phyloP scores from a whole-genome alignment of 257 asterid species.

The Paulownia fortunei region DNA sequence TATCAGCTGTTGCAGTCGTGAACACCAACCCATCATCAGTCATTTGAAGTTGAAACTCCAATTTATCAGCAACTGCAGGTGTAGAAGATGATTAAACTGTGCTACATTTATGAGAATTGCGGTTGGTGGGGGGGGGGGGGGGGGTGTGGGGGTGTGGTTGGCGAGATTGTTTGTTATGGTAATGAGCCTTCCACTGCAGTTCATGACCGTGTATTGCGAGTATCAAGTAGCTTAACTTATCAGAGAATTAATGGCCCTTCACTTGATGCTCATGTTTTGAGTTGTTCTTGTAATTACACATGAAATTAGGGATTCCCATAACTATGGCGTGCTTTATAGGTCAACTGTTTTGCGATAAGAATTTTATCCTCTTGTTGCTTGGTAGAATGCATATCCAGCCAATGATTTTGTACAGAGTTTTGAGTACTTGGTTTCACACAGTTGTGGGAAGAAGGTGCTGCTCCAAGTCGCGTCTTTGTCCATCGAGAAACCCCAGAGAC shows the following conservation, averaged over 20 bases:
- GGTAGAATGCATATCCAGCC: conserved; percentile 13
- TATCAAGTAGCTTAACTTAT: no score
- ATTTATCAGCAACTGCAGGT: conserved; percentile 12
- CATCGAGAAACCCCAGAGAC: background rate
- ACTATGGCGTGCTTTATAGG: conserved; percentile 6
- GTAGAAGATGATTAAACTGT: conserved; percentile 1
- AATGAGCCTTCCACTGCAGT: no score
- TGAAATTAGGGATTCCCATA: conserved; percentile 3
- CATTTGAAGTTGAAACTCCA: conserved; percentile 3
- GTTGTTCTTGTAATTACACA: no score
- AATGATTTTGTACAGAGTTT: background rate
- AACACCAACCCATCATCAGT: background rate
- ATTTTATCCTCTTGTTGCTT: conserved; percentile 3
- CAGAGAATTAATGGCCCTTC: no score
- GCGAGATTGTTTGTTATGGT: no score
- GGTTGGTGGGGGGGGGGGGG: no score
- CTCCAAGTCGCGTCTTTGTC: conserved; percentile 7
- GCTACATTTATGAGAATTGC: background rate
- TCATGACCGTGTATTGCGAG: no score
- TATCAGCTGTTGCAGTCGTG: background rate
- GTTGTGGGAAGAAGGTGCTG: background rate
- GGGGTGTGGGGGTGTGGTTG: background rate
- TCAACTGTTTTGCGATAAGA: background rate
- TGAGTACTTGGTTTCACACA: background rate
- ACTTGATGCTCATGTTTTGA: no score